These are phyloP conservation scores for Phytopythium boreale DNA, from an alignment of 352 stramenopile species.

Conservation along the genomic window DNA sequence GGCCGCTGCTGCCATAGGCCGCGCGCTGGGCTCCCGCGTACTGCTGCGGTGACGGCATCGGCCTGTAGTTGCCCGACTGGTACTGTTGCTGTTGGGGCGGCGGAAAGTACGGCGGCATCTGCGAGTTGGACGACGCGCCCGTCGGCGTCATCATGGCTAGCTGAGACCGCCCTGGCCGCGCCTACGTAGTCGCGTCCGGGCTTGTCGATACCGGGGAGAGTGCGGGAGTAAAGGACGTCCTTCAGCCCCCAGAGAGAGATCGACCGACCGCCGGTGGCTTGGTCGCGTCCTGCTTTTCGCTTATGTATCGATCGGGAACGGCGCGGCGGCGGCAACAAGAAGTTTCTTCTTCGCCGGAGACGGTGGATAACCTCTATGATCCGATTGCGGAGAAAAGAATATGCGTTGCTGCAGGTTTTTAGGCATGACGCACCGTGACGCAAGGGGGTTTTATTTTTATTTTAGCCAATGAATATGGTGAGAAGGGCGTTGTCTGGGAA, in stretches of 20 bases:
- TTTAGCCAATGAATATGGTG: not conserved
- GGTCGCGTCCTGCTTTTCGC: not conserved
- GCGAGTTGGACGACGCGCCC: not conserved
- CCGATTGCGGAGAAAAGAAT: not conserved
- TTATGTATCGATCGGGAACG: not conserved
- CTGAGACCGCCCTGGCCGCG: not conserved
- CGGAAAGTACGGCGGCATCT: not conserved
- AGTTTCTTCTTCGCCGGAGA: constrained; percentile 1
- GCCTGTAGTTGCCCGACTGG: not conserved
- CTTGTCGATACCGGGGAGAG: not conserved
- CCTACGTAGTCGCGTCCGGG: not conserved
- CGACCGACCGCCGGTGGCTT: not conserved
- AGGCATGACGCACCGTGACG: constrained; percentile 1
- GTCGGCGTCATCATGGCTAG: not conserved
- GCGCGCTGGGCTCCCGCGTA: not conserved
- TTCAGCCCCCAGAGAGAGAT: not conserved
- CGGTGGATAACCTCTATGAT: not conserved
- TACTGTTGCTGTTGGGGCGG: not conserved
- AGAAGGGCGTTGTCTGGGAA: not conserved
- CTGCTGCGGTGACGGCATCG: constrained; percentile 1
- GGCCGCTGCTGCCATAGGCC: constrained; percentile 6
- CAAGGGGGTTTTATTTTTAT: not conserved
- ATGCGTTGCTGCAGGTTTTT: not conserved
- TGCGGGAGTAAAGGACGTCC: not conserved
- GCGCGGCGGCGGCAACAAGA: not conserved